Percentiles rank a stretch among this genome's conserved stretches.
Evolutionary conservation across 352 stramenopile species (phyloP).

Genomic region (Saprolegnia diclina): DNA sequence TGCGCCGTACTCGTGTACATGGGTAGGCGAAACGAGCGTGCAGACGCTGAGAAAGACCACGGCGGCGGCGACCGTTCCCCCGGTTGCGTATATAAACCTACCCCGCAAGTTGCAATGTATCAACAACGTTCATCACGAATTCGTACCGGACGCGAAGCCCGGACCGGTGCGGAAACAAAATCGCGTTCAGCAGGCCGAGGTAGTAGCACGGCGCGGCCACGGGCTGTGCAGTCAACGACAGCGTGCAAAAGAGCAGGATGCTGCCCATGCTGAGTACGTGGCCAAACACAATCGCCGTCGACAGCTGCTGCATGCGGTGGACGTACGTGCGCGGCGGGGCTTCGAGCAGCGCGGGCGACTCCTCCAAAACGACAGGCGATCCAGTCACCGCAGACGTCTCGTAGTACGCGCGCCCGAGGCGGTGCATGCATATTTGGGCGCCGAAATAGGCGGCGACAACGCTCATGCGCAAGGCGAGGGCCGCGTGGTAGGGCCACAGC

Average conservation of each 20-base stretch:
- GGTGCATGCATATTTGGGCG: conserved; percentile 5
- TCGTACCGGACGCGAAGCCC: conserved; percentile 35
- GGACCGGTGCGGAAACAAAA: conserved; percentile 41
- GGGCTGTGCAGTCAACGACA: background rate
- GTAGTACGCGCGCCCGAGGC: conserved; percentile 2
- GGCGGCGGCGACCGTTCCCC: conserved; percentile 23
- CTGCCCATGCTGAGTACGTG: conserved; percentile 37
- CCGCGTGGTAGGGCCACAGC: background rate
- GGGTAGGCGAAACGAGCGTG: background rate
- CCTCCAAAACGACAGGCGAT: background rate
- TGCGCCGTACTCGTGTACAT: conserved; percentile 30
- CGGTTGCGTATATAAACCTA: conserved; percentile 36
- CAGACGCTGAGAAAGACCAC: conserved; percentile 24
- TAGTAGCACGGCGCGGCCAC: conserved; percentile 39
- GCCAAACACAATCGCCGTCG: conserved; percentile 33
- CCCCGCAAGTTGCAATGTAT: background rate
- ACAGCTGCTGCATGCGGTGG: conserved; percentile 34
- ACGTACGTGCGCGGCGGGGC: conserved; percentile 33
- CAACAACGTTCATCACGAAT: background rate
- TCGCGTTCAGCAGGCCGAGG: conserved; percentile 40
- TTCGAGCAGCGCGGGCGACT: background rate
- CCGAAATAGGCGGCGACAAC: conserved; percentile 13
- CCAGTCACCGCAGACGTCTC: background rate
- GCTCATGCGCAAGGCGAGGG: background rate
- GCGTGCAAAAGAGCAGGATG: conserved; percentile 32